Percentiles rank a stretch among this genome's conserved stretches.
These are phyloP conservation scores for Colletotrichum sp. DNA, from an alignment of 2,329 filamentous ascomycete species.

Conservation along the genomic window DNA sequence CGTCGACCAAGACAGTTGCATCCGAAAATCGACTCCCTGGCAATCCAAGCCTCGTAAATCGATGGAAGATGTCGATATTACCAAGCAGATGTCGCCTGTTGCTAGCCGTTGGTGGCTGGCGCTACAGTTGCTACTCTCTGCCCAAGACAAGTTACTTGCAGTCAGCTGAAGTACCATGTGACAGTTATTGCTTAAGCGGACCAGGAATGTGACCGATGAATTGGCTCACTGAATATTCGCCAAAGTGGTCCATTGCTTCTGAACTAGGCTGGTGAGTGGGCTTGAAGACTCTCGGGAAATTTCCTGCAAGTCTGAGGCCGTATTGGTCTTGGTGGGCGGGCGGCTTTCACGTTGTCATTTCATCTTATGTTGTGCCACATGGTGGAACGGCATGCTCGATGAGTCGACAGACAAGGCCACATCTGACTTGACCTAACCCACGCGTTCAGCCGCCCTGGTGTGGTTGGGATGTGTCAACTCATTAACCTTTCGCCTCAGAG, in stretches of 20 bases:
- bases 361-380: background rate
- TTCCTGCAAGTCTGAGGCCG: background rate
- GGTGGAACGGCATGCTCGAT: background rate
- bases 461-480: background rate
- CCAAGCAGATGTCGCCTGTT: background rate
- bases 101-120: background rate
- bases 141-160: background rate
- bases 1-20: background rate
- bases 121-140: background rate
- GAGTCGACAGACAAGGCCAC: background rate
- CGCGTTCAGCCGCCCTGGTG: background rate
- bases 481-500: constrained; percentile 4
- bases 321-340: background rate
- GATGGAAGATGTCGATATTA: background rate
- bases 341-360: background rate
- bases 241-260: background rate
- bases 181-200: background rate
- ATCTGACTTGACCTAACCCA: background rate
- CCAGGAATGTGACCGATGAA: background rate
- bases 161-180: background rate
- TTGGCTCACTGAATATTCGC: background rate
- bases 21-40: background rate
- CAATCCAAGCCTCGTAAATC: background rate
- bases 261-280: background rate
- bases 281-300: background rate